Percentiles rank a stretch among this genome's conserved stretches.
Conservation (phyloP, 331 rosid genomes). For the Telfairia occidentalis region DNA sequence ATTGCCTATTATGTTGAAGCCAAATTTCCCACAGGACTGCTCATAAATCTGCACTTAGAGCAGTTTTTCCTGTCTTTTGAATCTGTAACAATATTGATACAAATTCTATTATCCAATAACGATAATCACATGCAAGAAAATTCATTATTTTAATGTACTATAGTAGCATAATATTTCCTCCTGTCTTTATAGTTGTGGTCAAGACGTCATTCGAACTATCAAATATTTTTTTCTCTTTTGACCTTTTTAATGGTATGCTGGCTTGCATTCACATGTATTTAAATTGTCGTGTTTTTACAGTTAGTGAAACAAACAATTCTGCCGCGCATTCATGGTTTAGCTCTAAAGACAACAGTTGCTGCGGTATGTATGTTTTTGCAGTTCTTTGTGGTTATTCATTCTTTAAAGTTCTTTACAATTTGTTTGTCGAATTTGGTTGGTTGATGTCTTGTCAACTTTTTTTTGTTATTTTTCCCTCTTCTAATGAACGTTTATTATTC, state of each 20-base stretch:
- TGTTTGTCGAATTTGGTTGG: neutral
- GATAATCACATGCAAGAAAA: neutral
- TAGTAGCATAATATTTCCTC: neutral
- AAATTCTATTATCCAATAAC: neutral
- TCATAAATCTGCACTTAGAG: neutral
- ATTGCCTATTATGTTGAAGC: neutral
- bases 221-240: neutral
- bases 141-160: neutral
- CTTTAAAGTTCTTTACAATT: neutral
- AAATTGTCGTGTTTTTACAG: constrained; percentile 32
- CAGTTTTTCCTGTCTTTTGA: neutral
- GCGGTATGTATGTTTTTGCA: constrained; percentile 51
- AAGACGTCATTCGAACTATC: neutral
- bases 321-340: constrained; percentile 93
- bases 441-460: neutral
- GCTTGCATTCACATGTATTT: constrained; percentile 4
- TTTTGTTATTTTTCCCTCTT: neutral
- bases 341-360: constrained; percentile 92
- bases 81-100: neutral
- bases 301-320: constrained; percentile 74
- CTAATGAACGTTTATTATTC: neutral
- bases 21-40: neutral
- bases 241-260: constrained; percentile 11
- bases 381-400: neutral
- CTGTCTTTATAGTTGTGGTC: neutral